Evolutionary conservation across 768 basidiomycete species (phyloP), one percentile per base, ranked within the genome.

Genomic region (Rossbeevera mucosa): DNA sequence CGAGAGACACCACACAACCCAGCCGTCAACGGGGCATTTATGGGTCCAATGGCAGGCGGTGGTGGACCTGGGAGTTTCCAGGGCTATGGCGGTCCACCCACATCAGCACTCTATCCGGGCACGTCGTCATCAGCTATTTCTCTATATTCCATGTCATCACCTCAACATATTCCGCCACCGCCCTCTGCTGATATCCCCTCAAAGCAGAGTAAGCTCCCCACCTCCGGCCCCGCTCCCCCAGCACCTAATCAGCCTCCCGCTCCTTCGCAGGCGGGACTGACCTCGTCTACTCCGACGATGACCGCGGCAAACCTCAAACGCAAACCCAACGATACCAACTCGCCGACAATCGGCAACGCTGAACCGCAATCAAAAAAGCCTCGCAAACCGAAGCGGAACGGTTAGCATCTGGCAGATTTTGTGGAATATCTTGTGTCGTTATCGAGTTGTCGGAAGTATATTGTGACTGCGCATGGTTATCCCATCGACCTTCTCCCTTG

Each of bases 151-250:
- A 52, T 61, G 41, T 60, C 63, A 48, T 64, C 71, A 22, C 80
- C 78, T 18, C 77, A 81, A 74, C 80, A 78, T 57, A 58, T 56
- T 33, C 66, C 72, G 2, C 68, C 72, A 1, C 68, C 72, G 3
- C 65, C 74, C 33, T 79, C 82, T 48, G 76, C 76, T 48, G 72
- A 74, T 52, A 81, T 81, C 22, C 80, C 80, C 12, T 77, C 76
- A 67, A 87, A 88, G 69, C 80, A 81, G 69, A 77, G 79, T 62
- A 85, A 85, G 64, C 76, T 77, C 45, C 77, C 80, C 55, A 77
- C 76, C 40, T 65, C 72, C 47, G 71, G 71, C 51, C 64, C 69
- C 43, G 67, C 71, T 52, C 67, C 79, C 54, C 65, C 72, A 56
- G 63, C 74, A 54, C 64, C 68, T 59, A 69, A 69, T 69, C 67